phyloP scores from a whole-genome alignment of 441 rosid genomes.

The Populus hybrid region DNA sequence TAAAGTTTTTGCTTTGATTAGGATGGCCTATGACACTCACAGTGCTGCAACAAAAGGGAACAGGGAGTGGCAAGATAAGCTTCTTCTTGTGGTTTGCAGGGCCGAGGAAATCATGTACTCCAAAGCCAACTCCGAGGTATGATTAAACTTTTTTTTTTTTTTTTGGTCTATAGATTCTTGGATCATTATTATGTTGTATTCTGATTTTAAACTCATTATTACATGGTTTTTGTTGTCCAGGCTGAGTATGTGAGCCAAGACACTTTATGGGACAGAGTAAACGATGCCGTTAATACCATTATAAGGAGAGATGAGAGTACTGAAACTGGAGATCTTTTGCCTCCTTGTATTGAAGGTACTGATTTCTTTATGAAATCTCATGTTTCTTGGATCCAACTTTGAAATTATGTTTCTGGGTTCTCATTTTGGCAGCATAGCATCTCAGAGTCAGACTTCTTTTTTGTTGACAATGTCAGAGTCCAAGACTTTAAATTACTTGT shows the following conservation, averaged over 20 bases:
- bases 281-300: constrained; percentile 86
- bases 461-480: neutral
- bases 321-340: constrained; percentile 83
- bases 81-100: constrained; percentile 69
- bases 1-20: constrained; percentile 37
- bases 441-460: neutral
- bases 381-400: constrained; percentile 19
- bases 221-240: constrained; percentile 30
- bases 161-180: constrained; percentile 7
- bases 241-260: constrained; percentile 72
- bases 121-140: constrained; percentile 94
- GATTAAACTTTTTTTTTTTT: neutral
- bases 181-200: neutral
- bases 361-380: constrained; percentile 1
- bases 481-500: neutral
- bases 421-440: too few relatives aligned
- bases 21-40: constrained; percentile 71
- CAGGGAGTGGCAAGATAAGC: constrained; percentile 89
- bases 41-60: constrained; percentile 64
- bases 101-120: constrained; percentile 97
- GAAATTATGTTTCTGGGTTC: constrained; percentile 12
- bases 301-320: constrained; percentile 80
- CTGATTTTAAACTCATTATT: constrained; percentile 2
- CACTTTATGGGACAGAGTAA: constrained; percentile 80
- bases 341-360: constrained; percentile 97